A percentile compares a stretch with the other conserved stretches of the same genome.
Conservation (phyloP, 2,329 filamentous ascomycete species). For the Pseudogymnoascus sp. region DNA sequence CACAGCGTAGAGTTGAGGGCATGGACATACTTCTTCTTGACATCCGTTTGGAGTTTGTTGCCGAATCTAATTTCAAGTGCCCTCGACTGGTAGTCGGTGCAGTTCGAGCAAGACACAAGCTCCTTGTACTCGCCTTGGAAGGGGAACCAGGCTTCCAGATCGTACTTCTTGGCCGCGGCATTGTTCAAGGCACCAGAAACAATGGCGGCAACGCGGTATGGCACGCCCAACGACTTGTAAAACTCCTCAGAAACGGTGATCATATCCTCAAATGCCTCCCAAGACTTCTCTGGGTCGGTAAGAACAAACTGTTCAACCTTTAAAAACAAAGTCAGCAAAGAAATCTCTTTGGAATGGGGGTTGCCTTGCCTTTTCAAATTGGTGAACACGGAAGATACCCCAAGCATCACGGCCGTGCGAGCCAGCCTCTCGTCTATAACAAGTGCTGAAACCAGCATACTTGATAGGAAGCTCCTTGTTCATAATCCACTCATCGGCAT, state of each 20-base stretch:
- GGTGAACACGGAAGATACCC: slow-evolving; percentile 96
- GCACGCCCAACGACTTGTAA: slow-evolving; percentile 80
- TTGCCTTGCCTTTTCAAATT: slow-evolving; percentile 74
- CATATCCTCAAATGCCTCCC: slow-evolving; percentile 92
- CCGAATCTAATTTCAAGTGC: slow-evolving; percentile 90
- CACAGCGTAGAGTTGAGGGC: slow-evolving; percentile 83
- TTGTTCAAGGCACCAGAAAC: slow-evolving; percentile 95
- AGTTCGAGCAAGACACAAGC: slow-evolving; percentile 95
- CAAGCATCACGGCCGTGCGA: slow-evolving; percentile 88
- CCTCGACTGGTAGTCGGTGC: slow-evolving; percentile 92
- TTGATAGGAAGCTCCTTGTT: slow-evolving; percentile 81
- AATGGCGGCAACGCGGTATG: slow-evolving; percentile 87
- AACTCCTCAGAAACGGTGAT: slow-evolving; percentile 86
- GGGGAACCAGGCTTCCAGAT: slow-evolving; percentile 93
- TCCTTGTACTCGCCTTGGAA: slow-evolving; percentile 98
- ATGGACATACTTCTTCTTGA: slow-evolving; percentile 90
- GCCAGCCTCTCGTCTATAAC: slow-evolving; percentile 92
- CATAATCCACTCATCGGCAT: slow-evolving; percentile 88
- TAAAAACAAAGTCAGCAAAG: slow-evolving; percentile 21
- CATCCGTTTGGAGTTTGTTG: slow-evolving; percentile 74
- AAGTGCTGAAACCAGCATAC: slow-evolving; percentile 87
- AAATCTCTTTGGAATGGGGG: not conserved
- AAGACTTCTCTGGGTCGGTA: slow-evolving; percentile 81
- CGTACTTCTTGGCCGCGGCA: slow-evolving; percentile 82
- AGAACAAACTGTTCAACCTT: slow-evolving; percentile 70